A percentile compares a stretch with the other conserved stretches of the same genome.
phyloP scores from a whole-genome alignment of 1,284 basidiomycete genomes.

The Xerocomus amazonicus region DNA sequence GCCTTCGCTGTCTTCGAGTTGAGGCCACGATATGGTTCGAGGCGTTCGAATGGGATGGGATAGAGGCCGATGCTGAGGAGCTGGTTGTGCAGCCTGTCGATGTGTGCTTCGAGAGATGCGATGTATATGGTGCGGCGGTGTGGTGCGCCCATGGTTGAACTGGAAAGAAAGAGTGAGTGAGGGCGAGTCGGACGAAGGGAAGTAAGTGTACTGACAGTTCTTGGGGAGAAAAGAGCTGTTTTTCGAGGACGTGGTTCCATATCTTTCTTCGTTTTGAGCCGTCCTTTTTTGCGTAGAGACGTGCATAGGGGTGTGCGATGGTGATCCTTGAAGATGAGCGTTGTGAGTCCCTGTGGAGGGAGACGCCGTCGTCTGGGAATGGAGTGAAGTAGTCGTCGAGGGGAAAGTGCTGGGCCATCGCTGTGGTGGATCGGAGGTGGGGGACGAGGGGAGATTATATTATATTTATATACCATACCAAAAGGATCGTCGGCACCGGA shows the following conservation, averaged over 20 bases:
- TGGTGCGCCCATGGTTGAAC: constrained; percentile 62
- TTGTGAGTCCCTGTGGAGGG: constrained; percentile 11
- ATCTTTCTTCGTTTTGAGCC: constrained; percentile 63
- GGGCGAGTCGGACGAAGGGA: background rate
- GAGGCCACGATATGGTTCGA: constrained; percentile 56
- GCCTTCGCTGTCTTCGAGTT: constrained; percentile 75
- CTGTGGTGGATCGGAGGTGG: constrained; percentile 8
- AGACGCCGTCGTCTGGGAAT: constrained; percentile 26
- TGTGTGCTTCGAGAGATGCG: constrained; percentile 58
- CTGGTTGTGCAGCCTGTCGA: constrained; percentile 55
- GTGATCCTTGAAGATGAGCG: constrained; percentile 30
- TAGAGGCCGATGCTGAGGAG: constrained; percentile 48
- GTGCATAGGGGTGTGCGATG: constrained; percentile 61
- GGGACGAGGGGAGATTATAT: background rate
- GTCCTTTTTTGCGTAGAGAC: constrained; percentile 59
- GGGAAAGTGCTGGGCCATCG: constrained; percentile 12
- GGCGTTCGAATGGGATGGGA: constrained; percentile 49
- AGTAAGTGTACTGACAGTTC: constrained; percentile 49
- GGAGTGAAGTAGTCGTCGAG: constrained; percentile 2
- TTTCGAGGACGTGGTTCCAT: constrained; percentile 73
- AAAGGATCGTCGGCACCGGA: constrained; percentile 11
- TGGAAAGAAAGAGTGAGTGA: constrained; percentile 20
- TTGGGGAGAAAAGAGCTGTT: constrained; percentile 59
- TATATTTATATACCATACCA: too few species aligned
- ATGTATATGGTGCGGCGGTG: constrained; percentile 58